phyloP scores from a whole-genome alignment of 164 flowering plant species.

The Pachysandra terminalis region DNA sequence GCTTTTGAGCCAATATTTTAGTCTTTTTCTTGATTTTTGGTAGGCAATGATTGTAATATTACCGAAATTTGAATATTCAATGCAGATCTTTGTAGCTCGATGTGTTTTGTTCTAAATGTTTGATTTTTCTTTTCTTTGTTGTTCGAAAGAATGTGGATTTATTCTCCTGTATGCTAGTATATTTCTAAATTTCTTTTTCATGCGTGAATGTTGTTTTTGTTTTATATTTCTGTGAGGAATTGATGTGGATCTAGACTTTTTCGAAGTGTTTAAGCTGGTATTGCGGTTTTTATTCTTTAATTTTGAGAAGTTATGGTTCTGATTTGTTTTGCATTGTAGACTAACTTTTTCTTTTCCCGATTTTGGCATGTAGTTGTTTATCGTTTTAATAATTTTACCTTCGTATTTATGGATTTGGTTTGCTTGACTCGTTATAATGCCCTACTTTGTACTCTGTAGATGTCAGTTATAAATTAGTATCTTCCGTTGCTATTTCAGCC shows the following conservation, averaged over 20 bases:
- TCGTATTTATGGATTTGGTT: background rate
- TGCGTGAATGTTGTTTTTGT: background rate
- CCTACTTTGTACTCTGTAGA: background rate
- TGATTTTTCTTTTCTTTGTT: no score
- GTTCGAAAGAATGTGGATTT: no score
- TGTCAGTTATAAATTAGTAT: background rate
- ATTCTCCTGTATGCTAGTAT: no score
- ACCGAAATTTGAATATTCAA: background rate
- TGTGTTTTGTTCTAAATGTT: background rate
- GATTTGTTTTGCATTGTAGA: background rate
- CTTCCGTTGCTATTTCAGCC: background rate
- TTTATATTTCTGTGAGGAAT: background rate
- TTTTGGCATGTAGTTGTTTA: background rate
- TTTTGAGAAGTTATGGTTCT: background rate
- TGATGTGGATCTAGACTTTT: slow-evolving; percentile 2
- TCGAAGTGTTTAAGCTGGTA: slow-evolving; percentile 1
- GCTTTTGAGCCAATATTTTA: background rate
- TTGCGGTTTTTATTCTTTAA: background rate
- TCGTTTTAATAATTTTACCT: background rate
- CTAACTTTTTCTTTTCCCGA: background rate
- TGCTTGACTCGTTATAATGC: no score
- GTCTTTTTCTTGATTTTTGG: background rate
- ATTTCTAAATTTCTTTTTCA: background rate
- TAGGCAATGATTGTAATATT: background rate
- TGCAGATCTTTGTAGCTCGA: background rate